Base-by-base conservation (phyloP, 23 red algal species). In the Gracilaria vermiculophylla region DNA sequence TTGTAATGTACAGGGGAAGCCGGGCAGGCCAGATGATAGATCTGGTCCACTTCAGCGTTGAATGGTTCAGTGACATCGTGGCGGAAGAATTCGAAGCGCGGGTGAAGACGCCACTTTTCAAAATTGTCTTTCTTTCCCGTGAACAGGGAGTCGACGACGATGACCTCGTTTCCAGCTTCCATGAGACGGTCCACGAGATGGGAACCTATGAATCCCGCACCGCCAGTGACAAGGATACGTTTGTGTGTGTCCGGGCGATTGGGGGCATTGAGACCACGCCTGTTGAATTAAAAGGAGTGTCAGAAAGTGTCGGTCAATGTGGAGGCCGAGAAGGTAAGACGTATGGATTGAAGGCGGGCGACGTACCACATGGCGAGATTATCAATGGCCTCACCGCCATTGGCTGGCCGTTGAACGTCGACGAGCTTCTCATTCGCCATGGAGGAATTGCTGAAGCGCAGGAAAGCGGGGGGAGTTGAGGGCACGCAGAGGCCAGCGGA, bases 1-100 rank as follows among this genome's bases (percentile, higher is more conserved):
- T 99, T 99, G 92, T 99, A 99, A 60, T 99, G 97, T 3, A 99
- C 84, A 19, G 97, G 97, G 16, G 92, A 95, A 19, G 97, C 97
- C 17, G 97, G 97, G 76, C 97, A 99, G 1, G 97, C 97, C 10
- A 99, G 65, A 66, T 99, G 97, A 64, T 99, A 99, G 31, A 99
- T 99, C 67, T 94, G 92, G 76, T 99, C 97, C 16, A 99, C 77
- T 70, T 99, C 97, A 1, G 92, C 88, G 33, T 65, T 87, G 87
- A 93, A 95, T 7, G 92, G 97, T 57, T 96, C 82, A 1, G 93
- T 99, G 29, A 99, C 92, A 51, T 99, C 97, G 93, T 99, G 97
- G 31, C 97, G 92, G 82, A 99, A 85, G 66, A 94, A 99, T 81
- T 99, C 97, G 74, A 99, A 99, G 20, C 85, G 81, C 29, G 87